Conservation (phyloP, 2,329 filamentous ascomycete species). For the Passalora sequoiae region DNA sequence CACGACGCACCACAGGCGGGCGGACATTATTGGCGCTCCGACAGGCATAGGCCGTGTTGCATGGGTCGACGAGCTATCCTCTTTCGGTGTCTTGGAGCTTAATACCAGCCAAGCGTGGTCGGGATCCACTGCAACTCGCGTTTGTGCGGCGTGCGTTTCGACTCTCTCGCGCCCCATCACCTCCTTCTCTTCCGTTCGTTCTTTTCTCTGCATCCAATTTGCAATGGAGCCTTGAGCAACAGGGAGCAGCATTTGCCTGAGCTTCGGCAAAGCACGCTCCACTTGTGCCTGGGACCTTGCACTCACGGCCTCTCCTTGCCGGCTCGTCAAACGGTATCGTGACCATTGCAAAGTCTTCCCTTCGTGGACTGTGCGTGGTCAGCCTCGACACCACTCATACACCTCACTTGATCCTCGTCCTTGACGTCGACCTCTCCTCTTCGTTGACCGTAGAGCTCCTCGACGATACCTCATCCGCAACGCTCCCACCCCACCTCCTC, state of each 20-base stretch:
- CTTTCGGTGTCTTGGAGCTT: not conserved
- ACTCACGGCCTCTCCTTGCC: constrained; percentile 19
- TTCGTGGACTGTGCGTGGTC: constrained; percentile 23
- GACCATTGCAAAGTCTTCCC: constrained; percentile 22
- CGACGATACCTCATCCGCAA: constrained; percentile 23
- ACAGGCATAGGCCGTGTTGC: not conserved
- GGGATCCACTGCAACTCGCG: constrained; percentile 6
- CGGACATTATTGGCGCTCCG: constrained; percentile 4
- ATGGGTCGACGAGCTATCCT: not conserved
- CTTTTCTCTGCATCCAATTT: constrained; percentile 10
- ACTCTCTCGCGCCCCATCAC: not conserved
- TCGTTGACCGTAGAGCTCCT: constrained; percentile 40
- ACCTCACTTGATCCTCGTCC: not conserved
- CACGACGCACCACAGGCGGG: not conserved
- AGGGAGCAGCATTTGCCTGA: constrained; percentile 21
- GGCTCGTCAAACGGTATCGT: constrained; percentile 21
- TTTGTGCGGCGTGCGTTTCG: constrained; percentile 7
- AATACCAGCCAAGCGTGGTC: not conserved
- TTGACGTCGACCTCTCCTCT: constrained; percentile 36
- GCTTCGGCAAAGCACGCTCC: constrained; percentile 19
- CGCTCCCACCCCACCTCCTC: constrained; percentile 8
- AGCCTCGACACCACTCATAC: constrained; percentile 16
- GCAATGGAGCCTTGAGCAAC: constrained; percentile 23
- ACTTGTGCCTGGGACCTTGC: constrained; percentile 16
- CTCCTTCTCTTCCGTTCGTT: constrained; percentile 10